A percentile compares a stretch with the other conserved stretches of the same genome.
Evolutionary conservation across 164 flowering plant genomes (phyloP).

Genomic region (Akebia trifoliata): DNA sequence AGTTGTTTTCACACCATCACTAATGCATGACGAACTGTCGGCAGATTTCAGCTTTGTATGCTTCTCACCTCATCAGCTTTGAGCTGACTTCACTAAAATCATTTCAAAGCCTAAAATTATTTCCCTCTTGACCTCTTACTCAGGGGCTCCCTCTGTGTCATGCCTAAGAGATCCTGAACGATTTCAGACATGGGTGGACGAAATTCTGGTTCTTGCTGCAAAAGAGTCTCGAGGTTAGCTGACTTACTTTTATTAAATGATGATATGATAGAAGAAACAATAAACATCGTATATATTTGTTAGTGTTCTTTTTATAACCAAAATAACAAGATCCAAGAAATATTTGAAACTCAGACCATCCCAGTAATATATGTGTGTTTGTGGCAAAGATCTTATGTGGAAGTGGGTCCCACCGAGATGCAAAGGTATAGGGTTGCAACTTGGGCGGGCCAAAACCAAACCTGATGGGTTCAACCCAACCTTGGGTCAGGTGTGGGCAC

Average conservation of each 20-base stretch:
- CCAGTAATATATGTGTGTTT: too few relatives aligned
- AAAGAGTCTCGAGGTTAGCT: neutral
- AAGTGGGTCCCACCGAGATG: too few relatives aligned
- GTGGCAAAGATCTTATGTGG: too few relatives aligned
- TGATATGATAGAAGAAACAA: too few relatives aligned
- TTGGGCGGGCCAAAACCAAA: too few relatives aligned
- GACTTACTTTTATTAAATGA: neutral
- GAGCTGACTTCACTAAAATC: neutral
- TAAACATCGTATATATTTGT: too few relatives aligned
- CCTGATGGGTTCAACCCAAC: too few relatives aligned
- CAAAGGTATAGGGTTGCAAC: too few relatives aligned
- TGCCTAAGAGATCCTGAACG: slow-evolving; percentile 62
- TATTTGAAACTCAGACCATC: too few relatives aligned
- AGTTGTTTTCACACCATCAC: neutral
- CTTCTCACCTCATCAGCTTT: neutral
- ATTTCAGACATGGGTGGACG: slow-evolving; percentile 94
- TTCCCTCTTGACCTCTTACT: slow-evolving; percentile 29
- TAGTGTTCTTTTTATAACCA: too few relatives aligned
- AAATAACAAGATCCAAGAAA: too few relatives aligned
- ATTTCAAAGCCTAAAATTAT: neutral
- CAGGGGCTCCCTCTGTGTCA: slow-evolving; percentile 56
- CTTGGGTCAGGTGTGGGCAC: too few relatives aligned
- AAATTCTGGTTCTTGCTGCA: slow-evolving; percentile 84
- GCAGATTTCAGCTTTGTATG: neutral
- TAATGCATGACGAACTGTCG: neutral